Percentiles rank a stretch among this genome's conserved stretches.
phyloP scores from a whole-genome alignment of 192 early-diverging fungal species.

The Coemansia furcata region DNA sequence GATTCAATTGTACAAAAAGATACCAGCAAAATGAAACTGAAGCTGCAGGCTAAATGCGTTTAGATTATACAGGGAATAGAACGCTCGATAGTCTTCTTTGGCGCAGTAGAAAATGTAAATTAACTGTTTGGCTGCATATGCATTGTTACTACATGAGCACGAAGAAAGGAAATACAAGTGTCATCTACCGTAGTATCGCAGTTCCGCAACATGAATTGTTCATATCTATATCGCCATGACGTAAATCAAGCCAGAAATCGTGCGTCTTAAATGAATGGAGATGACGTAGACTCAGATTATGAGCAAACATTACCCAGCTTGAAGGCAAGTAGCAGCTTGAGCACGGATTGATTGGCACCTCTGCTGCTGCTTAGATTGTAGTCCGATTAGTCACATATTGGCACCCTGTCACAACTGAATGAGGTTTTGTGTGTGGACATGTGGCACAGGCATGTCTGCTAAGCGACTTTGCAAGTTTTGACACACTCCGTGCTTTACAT shows the following conservation, averaged over 20 bases:
- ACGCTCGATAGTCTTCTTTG: background rate
- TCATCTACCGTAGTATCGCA: slow-evolving; percentile 1
- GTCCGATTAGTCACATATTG: background rate
- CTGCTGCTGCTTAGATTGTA: background rate
- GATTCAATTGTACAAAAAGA: background rate
- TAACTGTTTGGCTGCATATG: slow-evolving; percentile 7
- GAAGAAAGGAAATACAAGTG: background rate
- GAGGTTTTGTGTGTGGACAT: background rate
- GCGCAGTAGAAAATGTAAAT: slow-evolving; percentile 1
- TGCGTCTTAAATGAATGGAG: background rate
- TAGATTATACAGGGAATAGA: background rate
- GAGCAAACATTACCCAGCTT: background rate
- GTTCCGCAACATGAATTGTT: background rate
- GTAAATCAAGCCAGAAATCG: background rate
- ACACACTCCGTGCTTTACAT: background rate
- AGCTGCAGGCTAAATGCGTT: background rate
- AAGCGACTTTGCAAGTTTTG: background rate
- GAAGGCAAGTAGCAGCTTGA: background rate
- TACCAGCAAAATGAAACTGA: background rate
- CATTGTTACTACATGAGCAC: slow-evolving; percentile 5
- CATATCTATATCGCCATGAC: background rate
- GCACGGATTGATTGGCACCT: background rate
- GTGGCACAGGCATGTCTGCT: background rate
- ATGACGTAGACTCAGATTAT: background rate
- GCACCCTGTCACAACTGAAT: background rate